Percentiles rank a stretch among this genome's conserved stretches.
Evolutionary conservation across 129 eudicot species (phyloP).

Genomic region (Saussurea involucrata): DNA sequence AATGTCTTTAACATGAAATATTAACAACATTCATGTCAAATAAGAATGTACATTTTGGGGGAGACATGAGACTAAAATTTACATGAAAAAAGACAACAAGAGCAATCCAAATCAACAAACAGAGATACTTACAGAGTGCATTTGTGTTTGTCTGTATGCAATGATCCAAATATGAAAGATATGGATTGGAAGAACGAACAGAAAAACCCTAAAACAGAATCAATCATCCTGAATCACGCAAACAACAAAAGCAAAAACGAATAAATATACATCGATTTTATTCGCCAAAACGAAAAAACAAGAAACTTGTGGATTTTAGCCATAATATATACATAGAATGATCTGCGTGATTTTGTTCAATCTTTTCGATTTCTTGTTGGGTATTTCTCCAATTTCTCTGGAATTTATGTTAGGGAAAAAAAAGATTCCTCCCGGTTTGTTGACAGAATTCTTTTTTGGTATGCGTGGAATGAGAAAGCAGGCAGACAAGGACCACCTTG

Average conservation of each 20-base stretch:
- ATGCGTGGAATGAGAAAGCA: slow-evolving; percentile 21
- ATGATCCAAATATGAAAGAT: slow-evolving; percentile 10
- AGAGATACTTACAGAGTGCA: slow-evolving; percentile 13
- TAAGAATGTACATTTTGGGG: not conserved
- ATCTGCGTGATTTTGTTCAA: slow-evolving; percentile 6
- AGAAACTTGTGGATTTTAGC: slow-evolving; percentile 11
- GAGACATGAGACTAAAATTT: not conserved
- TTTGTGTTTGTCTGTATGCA: not conserved
- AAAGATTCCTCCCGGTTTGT: slow-evolving; percentile 18
- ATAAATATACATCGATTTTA: slow-evolving; percentile 11
- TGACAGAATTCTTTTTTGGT: slow-evolving; percentile 5
- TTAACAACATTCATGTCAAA: slow-evolving; percentile 1
- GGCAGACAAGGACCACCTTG: slow-evolving; percentile 27
- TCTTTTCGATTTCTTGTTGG: slow-evolving; percentile 17
- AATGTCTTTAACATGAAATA: not conserved
- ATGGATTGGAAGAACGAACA: not conserved
- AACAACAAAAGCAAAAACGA: not conserved
- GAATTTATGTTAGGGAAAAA: slow-evolving; percentile 4
- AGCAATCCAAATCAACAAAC: not conserved
- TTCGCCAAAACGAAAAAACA: not conserved
- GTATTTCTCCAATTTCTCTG: slow-evolving; percentile 8
- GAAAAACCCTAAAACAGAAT: slow-evolving; percentile 21
- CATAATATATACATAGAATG: not conserved
- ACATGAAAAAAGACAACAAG: not conserved
- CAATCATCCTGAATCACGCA: slow-evolving; percentile 17